Base-by-base conservation (phyloP, 805 yeast species). In the Hanseniaspora taiwanica region DNA sequence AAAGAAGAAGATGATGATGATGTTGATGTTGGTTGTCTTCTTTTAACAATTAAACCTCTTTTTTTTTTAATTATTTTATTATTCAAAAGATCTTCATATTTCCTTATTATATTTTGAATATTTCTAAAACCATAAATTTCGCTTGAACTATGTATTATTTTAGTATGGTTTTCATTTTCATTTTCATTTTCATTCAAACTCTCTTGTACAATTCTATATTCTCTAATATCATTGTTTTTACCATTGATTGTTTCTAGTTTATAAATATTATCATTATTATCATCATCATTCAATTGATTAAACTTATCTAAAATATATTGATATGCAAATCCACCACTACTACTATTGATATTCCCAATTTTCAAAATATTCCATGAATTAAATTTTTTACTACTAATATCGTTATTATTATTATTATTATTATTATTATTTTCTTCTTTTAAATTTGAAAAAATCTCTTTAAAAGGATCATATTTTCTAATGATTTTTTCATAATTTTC, bases 41-140 rank as follows among this genome's bases (percentile, higher is more conserved):
- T 37, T 18, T 33, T 38, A 23, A 23, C 23, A 10, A 27, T 27
- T 16, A 17, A 25, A 46, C 18, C 71, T 48, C 49, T 53, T 40
- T 49, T 53, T 29, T 49, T 53, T 31, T 47, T 63, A 6, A 52
- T 49, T 45, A 45, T 46, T 31, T 56, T 43, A 34, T 50, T 48
- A 21, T 38, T 42, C 10, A 38, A 39, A 25, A 40, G 42, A 9
- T 46, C 18, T 45, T 47, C 39, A 3, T 89, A 65, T 55, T 80
- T 83, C 40, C 98, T 67, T 8, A 89, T 96, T 53, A 91, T 62
- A 55, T 91, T 91, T 57, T 91, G 98, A 45, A 91, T 89, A 58
- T 91, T 91, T 46, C 89, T 71, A 60, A 91, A 91, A 18, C 98
- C 98, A 56, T 87, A 87, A 1, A 89, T 76, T 27, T 78, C 75